A percentile compares a stretch with the other conserved stretches of the same genome.
phyloP scores from a whole-genome alignment of 306 rosid genomes.

The barrel medic (Medicago truncatula) region MtrunA17r5.0-ANR NC_053046.1:20687001-20687500 shows the following conservation, averaged over 20 bases:
- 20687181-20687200: not conserved
- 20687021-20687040: not conserved
- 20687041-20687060: constrained; percentile 3
- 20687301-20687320: not conserved
- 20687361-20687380: not conserved
- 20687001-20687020: not conserved
- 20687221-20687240: not conserved
- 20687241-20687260: not conserved
- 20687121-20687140: not conserved
- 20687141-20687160: not conserved
- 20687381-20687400: not conserved
- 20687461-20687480: not conserved
- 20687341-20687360: constrained; percentile 1
- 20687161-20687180: constrained; percentile 14
- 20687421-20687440: not conserved
- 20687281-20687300: not conserved
- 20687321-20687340: not conserved
- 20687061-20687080: constrained; percentile 15
- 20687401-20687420: not conserved
- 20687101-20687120: not conserved
- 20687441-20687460: not conserved
- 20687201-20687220: not conserved
- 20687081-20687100: not conserved
- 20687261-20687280: too few relatives aligned
- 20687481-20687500: not conserved